Base-by-base conservation (phyloP, 2,329 filamentous ascomycete genomes). In the Chrysosporium keratinophilum region DNA sequence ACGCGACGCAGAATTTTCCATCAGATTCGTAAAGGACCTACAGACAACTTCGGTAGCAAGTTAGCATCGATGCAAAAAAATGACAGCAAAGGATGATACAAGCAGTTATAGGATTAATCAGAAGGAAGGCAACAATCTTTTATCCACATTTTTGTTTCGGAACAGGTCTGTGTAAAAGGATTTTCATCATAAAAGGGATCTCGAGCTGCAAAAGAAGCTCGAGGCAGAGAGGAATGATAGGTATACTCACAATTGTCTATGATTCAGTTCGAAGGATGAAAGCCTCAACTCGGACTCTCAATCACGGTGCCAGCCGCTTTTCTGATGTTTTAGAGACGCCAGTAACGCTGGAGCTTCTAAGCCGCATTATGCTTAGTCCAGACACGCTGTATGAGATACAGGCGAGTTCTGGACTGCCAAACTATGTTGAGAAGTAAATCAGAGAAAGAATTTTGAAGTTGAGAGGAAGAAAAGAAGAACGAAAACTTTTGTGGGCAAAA, bases 341-440 rank as follows among this genome's bases (percentile, higher is more conserved):
- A 28, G 23, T 28, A 28, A 28, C 23, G 23, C 23, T 28, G 23
- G 23, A 28, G 23, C 23, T 28, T 28, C 7, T 50, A 85, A 84
- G 60, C 59, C 56, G 93, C 84, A 68, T 95, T 95, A 72, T 95
- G 87, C 61, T 93, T 86, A 11, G 88, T 91, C 72, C 95, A 88
- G 66, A 84, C 88, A 74, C 95, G 89, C 55, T 89, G 83, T 64
- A 94, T 81, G 62, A 95, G 77, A 62, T 90, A 81, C 53, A 95
- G 70, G 64, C 76, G 78, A 78, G 85, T 80, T 35, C 52, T 61
- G 52, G 19, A 11, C 10, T 12, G 2, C n/a, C 10, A 15, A 40
- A 23, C 28, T 39, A 44, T 51, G n/a, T 15, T 35, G 46, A 10
- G 17, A 14, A 15, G 49, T 3, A 19, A 37, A 14, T 11, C n/a